A percentile compares a stretch with the other conserved stretches of the same genome.
These are phyloP conservation scores for Linanthus parryae DNA, from an alignment of 148 eudicot genomes.

Conservation along the genomic window DNA sequence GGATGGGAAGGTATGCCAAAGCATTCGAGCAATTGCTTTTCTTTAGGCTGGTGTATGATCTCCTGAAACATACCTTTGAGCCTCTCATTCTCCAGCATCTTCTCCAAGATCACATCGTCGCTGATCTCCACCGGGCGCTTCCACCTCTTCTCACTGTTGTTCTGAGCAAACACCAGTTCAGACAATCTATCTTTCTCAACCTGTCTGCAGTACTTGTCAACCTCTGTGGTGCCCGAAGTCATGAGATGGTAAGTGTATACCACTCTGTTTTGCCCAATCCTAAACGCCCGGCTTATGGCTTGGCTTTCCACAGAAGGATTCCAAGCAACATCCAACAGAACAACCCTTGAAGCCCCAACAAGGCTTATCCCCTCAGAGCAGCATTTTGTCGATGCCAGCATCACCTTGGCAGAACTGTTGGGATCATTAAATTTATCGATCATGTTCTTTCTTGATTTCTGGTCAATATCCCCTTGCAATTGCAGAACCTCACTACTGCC, in stretches of 20 bases:
- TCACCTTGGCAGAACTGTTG: constrained; percentile 41
- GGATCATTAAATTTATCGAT: constrained; percentile 55
- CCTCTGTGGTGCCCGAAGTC: constrained; percentile 44
- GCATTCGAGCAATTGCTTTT: constrained; percentile 22
- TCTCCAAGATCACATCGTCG: constrained; percentile 53
- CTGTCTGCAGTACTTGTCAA: constrained; percentile 36
- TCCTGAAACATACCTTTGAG: constrained; percentile 33
- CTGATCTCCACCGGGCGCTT: constrained; percentile 7
- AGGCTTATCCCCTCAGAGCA: constrained; percentile 77
- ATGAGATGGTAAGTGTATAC: constrained; percentile 60
- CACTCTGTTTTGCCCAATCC: constrained; percentile 63
- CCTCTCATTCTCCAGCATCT: constrained; percentile 39
- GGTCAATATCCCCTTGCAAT: constrained; percentile 42
- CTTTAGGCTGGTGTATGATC: constrained; percentile 43
- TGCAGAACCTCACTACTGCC: constrained; percentile 36
- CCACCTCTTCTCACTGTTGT: constrained; percentile 17
- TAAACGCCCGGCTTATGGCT: constrained; percentile 77
- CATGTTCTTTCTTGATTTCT: constrained; percentile 30
- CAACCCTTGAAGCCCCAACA: constrained; percentile 81
- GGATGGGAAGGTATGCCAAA: too few relatives aligned
- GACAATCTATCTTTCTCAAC: constrained; percentile 51
- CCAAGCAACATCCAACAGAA: constrained; percentile 72
- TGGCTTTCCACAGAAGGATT: constrained; percentile 80
- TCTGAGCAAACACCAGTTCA: constrained; percentile 46
- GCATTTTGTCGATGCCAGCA: constrained; percentile 70